Evolutionary conservation across 2,329 filamentous ascomycete genomes (phyloP), one percentile per base, ranked within the genome.

Genomic region (Coniochaeta sp.): DNA sequence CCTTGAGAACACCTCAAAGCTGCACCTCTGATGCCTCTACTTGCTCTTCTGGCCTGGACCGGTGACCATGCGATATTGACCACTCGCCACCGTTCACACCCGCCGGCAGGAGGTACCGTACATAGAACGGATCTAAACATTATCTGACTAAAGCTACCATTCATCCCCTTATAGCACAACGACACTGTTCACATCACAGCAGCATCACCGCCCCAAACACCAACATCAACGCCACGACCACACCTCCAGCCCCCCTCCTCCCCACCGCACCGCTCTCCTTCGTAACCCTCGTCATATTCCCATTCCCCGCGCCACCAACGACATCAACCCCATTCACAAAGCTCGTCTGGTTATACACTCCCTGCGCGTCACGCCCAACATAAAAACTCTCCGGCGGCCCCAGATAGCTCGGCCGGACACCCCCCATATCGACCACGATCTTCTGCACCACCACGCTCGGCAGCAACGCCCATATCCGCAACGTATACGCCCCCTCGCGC

Each of bases 341-440:
- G 50, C 71, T 76, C 8, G 71, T 75, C 60, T 72, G 71, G 28
- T 73, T 70, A 59, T 74, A 74, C 17, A 56, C 60, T 8, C 76
- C 77, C 44, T 69, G 57, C 61, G 66, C 58, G 58, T 80, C 77
- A 24, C 74, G 68, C 0, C 77, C 77, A 1, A 78, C 68, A 12
- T 78, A 65, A 62, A 81, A 81, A 58, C 80, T 84, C 75, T 84
- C 81, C 0, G 81, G 82, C 4, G 83, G 82, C 0, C 83, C 83
- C 2, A 86, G 70, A 64, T 83, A 85, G 56, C 79, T 83, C 17
- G 75, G 70, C 59, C 81, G 70, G 1, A 84, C 76, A 6, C 82
- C 83, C 1, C 83, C 83, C 26, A 85, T 65, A 64, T 86, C 75
- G 8, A 86, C 64, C 1, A 86, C 74, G 40, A 85, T 71, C 74